Evolutionary conservation across 495 filamentous ascomycete genomes (phyloP).

Genomic region (Filosporella fistucella): DNA sequence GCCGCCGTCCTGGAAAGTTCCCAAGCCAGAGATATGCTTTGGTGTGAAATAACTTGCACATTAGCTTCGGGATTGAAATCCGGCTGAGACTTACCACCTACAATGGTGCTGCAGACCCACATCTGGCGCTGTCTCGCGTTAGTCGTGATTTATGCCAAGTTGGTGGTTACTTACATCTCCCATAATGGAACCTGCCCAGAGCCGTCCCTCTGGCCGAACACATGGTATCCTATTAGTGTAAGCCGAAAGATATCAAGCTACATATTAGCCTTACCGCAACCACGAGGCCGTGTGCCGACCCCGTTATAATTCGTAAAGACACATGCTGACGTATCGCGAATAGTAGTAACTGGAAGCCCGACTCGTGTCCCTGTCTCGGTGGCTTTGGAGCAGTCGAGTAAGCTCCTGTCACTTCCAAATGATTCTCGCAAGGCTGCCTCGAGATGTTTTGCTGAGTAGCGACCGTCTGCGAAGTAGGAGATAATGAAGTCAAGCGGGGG

Average conservation of each 20-base stretch:
- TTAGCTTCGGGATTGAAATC: slow-evolving; percentile 6
- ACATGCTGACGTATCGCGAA: slow-evolving; percentile 15
- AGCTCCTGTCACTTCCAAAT: slow-evolving; percentile 7
- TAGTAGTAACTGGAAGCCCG: slow-evolving; percentile 16
- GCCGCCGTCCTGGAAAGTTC: slow-evolving; percentile 16
- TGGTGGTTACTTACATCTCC: neutral
- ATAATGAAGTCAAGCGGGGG: slow-evolving; percentile 6
- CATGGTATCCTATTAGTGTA: too few relatives aligned
- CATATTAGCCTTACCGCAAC: too few relatives aligned
- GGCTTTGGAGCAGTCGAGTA: slow-evolving; percentile 2
- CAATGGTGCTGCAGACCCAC: slow-evolving; percentile 14
- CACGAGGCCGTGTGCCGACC: too few relatives aligned
- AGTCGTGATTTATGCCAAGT: too few relatives aligned
- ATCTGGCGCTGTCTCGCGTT: slow-evolving; percentile 22
- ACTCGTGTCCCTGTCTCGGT: slow-evolving; percentile 11
- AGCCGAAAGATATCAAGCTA: too few relatives aligned
- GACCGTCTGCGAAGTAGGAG: slow-evolving; percentile 13
- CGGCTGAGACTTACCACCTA: slow-evolving; percentile 1
- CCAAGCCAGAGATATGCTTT: slow-evolving; percentile 8
- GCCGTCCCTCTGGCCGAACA: slow-evolving; percentile 9
- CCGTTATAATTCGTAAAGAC: slow-evolving; percentile 20
- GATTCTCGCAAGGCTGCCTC: slow-evolving; percentile 13
- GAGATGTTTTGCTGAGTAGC: slow-evolving; percentile 9
- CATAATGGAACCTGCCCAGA: slow-evolving; percentile 12
- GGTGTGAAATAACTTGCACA: slow-evolving; percentile 14